phyloP scores from a whole-genome alignment of 2,329 filamentous ascomycete genomes.

The Coniochaeta ligniaria region DNA sequence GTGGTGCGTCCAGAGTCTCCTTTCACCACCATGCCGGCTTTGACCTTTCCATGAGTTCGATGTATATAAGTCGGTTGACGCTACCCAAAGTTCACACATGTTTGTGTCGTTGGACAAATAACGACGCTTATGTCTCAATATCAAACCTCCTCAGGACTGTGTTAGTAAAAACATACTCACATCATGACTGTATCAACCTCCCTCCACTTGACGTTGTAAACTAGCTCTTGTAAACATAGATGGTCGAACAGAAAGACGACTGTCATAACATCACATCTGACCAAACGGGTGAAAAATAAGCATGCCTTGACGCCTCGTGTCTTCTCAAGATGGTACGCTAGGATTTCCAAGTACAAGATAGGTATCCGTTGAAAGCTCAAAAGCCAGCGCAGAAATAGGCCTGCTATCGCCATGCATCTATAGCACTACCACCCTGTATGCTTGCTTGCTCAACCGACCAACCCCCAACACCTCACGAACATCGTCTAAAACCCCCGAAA shows the following conservation, averaged over 20 bases:
- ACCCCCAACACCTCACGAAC: neutral
- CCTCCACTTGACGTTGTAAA: too few relatives aligned
- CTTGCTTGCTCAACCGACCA: neutral
- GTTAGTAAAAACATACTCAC: too few relatives aligned
- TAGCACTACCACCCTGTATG: neutral
- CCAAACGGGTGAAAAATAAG: neutral
- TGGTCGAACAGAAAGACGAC: neutral
- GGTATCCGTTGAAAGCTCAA: neutral
- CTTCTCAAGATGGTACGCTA: neutral
- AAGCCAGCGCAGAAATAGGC: neutral
- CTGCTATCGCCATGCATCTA: neutral
- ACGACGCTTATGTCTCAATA: too few relatives aligned
- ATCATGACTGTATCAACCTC: too few relatives aligned
- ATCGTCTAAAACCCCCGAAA: neutral
- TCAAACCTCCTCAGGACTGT: too few relatives aligned
- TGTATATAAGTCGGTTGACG: too few relatives aligned
- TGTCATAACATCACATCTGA: neutral
- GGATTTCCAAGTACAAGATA: neutral
- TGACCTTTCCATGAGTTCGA: too few relatives aligned
- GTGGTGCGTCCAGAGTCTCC: too few relatives aligned
- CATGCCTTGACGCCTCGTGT: neutral
- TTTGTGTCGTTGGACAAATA: too few relatives aligned
- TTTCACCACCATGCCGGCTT: too few relatives aligned
- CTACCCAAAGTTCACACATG: too few relatives aligned
- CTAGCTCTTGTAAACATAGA: neutral